Conservation (phyloP, 208 protist genomes). For the Strigomonas culicis region DNA sequence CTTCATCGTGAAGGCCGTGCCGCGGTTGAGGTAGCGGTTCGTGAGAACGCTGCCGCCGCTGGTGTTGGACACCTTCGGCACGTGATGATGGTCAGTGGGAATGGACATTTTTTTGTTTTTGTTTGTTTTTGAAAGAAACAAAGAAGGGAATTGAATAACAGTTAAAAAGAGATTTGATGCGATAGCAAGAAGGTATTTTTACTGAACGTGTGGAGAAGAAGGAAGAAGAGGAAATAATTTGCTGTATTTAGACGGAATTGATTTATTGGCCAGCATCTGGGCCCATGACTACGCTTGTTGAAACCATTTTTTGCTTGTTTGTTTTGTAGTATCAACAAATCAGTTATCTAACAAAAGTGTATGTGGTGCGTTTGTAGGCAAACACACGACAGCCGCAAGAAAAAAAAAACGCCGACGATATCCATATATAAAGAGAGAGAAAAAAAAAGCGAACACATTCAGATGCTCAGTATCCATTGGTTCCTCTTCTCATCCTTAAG, state of each 20-base stretch:
- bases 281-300: too few species aligned
- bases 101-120: conserved; percentile 15
- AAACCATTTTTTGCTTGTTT: not conserved
- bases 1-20: conserved; percentile 77
- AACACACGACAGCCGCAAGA: not conserved
- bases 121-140: conserved; percentile 13
- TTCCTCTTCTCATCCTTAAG: too few species aligned
- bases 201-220: not conserved
- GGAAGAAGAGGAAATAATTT: conserved; percentile 13
- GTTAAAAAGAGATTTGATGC: not conserved
- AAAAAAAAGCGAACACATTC: not conserved
- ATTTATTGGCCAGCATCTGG: too few species aligned
- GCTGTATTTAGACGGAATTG: not conserved
- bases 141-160: conserved; percentile 10
- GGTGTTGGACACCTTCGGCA: conserved; percentile 21
- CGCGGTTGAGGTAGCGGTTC: conserved; percentile 77
- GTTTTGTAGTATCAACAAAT: not conserved
- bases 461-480: not conserved
- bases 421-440: not conserved
- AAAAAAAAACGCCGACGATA: not conserved
- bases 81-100: conserved; percentile 15
- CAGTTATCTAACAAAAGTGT: not conserved
- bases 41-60: conserved; percentile 38
- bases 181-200: not conserved
- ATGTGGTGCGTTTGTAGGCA: not conserved